phyloP scores from a whole-genome alignment of 768 basidiomycete genomes.

The Termitomyces sp. region DNA sequence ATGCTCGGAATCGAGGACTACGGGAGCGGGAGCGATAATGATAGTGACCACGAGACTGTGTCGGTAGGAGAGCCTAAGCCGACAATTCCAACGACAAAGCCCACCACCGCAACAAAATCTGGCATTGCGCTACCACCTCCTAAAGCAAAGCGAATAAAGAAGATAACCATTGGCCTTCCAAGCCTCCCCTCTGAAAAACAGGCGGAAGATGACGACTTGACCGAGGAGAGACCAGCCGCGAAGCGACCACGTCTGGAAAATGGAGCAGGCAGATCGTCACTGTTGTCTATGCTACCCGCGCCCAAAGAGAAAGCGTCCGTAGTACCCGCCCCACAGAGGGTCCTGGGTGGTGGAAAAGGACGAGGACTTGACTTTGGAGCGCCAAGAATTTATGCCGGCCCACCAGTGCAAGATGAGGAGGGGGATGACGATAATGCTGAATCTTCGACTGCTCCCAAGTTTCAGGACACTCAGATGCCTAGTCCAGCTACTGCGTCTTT shows the following conservation, averaged over 20 bases:
- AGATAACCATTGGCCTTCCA: constrained; percentile 60
- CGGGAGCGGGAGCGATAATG: constrained; percentile 67
- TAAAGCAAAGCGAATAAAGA: constrained; percentile 51
- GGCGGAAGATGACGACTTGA: constrained; percentile 35
- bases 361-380: constrained; percentile 61
- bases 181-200: constrained; percentile 30
- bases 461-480: constrained; percentile 6
- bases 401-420: constrained; percentile 8
- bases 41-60: constrained; percentile 32
- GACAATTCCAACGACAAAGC: constrained; percentile 5
- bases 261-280: constrained; percentile 59
- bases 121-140: constrained; percentile 13
- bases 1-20: constrained; percentile 81
- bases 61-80: constrained; percentile 7
- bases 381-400: constrained; percentile 6
- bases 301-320: constrained; percentile 57
- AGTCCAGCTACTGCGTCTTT: constrained; percentile 27
- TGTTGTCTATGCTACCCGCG: constrained; percentile 72
- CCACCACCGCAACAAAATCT: constrained; percentile 16
- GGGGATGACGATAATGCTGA: constrained; percentile 21
- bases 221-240: constrained; percentile 43
- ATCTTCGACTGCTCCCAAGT: constrained; percentile 1
- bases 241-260: constrained; percentile 54
- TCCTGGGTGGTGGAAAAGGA: constrained; percentile 62
- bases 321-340: constrained; percentile 41